Percentiles rank a stretch among this genome's conserved stretches.
These are phyloP conservation scores for Yamadazyma laniorum DNA, from an alignment of 805 yeast genomes.

Conservation along the genomic window DNA sequence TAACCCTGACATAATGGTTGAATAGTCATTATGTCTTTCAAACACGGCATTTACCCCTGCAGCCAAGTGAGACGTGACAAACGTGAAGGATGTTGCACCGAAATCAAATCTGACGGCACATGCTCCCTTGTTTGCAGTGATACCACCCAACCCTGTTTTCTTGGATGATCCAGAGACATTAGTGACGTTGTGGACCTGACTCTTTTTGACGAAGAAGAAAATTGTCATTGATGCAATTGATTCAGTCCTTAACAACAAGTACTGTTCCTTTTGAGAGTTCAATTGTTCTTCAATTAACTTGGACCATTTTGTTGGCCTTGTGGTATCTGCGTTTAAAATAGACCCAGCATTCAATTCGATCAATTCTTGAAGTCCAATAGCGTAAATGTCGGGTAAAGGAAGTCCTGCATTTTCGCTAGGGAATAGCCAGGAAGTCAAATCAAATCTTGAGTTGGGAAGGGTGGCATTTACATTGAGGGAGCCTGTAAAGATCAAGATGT, in stretches of 20 bases:
- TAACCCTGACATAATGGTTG: conserved; percentile 70
- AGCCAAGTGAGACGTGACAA: conserved; percentile 89
- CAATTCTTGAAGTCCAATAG: conserved; percentile 92
- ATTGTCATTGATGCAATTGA: conserved; percentile 69
- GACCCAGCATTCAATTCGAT: conserved; percentile 92
- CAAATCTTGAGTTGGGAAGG: conserved; percentile 41
- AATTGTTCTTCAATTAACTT: conserved; percentile 59
- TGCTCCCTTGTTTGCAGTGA: conserved; percentile 96
- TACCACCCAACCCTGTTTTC: conserved; percentile 95
- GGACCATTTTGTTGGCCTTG: conserved; percentile 80
- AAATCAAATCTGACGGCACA: conserved; percentile 86
- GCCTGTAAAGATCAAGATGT: conserved; percentile 70
- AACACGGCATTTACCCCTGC: conserved; percentile 82
- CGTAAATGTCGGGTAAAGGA: conserved; percentile 69
- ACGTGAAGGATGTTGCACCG: conserved; percentile 77
- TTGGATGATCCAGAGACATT: conserved; percentile 93
- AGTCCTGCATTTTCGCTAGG: conserved; percentile 51
- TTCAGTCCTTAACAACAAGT: conserved; percentile 69
- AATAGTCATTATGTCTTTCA: conserved; percentile 85
- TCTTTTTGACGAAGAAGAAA: conserved; percentile 56
- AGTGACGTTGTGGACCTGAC: conserved; percentile 45
- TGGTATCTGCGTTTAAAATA: conserved; percentile 79
- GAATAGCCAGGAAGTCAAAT: conserved; percentile 76
- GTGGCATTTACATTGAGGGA: conserved; percentile 88
- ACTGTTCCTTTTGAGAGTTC: conserved; percentile 45